Conservation (phyloP, 1,139 yeast species). For the Blastobotrys apis region DNA sequence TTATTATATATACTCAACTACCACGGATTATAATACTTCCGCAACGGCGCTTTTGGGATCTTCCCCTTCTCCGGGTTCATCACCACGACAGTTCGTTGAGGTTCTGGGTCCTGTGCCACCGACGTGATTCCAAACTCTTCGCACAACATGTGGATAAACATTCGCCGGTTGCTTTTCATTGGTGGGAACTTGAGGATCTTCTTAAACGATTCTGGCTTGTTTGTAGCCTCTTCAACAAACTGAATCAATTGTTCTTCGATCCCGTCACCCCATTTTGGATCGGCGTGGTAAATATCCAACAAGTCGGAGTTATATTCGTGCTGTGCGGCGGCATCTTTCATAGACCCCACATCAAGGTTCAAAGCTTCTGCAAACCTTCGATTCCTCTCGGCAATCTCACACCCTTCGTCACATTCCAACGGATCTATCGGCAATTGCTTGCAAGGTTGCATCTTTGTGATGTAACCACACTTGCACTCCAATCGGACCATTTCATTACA, state of each 20-base stretch:
- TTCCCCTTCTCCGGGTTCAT: constrained; percentile 17
- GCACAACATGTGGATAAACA: constrained; percentile 66
- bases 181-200: constrained; percentile 60
- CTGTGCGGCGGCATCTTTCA: constrained; percentile 18
- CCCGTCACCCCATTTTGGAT: constrained; percentile 35
- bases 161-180: constrained; percentile 66
- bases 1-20: no score
- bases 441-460: constrained; percentile 31
- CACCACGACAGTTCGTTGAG: constrained; percentile 66
- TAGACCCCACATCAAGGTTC: constrained; percentile 30
- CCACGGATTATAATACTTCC: constrained; percentile 18
- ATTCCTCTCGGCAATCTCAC: constrained; percentile 59
- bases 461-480: constrained; percentile 63
- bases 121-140: constrained; percentile 54
- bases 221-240: constrained; percentile 43
- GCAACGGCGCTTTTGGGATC: constrained; percentile 23
- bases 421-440: constrained; percentile 14
- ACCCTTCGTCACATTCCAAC: constrained; percentile 65
- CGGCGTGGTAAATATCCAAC: constrained; percentile 29
- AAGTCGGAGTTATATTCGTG: constrained; percentile 27
- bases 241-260: constrained; percentile 52
- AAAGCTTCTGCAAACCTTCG: constrained; percentile 62
- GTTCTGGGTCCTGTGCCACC: constrained; percentile 80
- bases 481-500: constrained; percentile 52
- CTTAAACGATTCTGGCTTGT: constrained; percentile 28